phyloP scores from a whole-genome alignment of 2,329 filamentous ascomycete species.

The Pseudogymnoascus sp. region DNA sequence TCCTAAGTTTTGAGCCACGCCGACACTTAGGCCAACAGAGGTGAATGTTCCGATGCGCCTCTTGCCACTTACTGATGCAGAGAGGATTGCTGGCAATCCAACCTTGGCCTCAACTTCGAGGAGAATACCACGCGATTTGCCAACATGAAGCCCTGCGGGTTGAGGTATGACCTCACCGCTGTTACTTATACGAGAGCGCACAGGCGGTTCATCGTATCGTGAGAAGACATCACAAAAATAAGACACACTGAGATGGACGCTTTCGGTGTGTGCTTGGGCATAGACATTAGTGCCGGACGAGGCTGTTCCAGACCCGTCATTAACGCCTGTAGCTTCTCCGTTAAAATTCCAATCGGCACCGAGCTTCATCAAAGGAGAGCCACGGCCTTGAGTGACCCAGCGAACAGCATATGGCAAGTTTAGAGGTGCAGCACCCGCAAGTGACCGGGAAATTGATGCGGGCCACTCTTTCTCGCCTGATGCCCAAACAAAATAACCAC shows the following conservation, averaged over 20 bases:
- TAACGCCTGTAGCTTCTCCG: not conserved
- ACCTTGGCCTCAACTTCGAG: slow-evolving; percentile 29
- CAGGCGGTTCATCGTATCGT: slow-evolving; percentile 8
- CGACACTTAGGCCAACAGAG: slow-evolving; percentile 35
- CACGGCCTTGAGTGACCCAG: not conserved
- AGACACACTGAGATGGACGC: not conserved
- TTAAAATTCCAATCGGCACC: not conserved
- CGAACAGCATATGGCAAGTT: not conserved
- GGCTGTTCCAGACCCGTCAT: not conserved
- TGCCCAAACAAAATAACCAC: not conserved
- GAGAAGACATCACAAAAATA: slow-evolving; percentile 10
- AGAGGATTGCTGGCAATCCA: slow-evolving; percentile 27
- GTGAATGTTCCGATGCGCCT: slow-evolving; percentile 35
- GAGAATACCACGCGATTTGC: slow-evolving; percentile 22
- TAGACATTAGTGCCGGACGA: not conserved
- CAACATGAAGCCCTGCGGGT: slow-evolving; percentile 22
- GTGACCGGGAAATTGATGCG: not conserved
- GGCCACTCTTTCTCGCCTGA: not conserved
- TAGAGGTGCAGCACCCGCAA: not conserved
- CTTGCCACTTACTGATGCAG: slow-evolving; percentile 33
- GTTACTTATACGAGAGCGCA: slow-evolving; percentile 13
- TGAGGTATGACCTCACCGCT: slow-evolving; percentile 5
- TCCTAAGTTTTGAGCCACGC: slow-evolving; percentile 31
- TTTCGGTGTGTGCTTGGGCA: not conserved
- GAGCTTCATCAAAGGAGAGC: not conserved